phyloP scores from a whole-genome alignment of 805 yeast genomes.

The Maudiozyma bulderi region DNA sequence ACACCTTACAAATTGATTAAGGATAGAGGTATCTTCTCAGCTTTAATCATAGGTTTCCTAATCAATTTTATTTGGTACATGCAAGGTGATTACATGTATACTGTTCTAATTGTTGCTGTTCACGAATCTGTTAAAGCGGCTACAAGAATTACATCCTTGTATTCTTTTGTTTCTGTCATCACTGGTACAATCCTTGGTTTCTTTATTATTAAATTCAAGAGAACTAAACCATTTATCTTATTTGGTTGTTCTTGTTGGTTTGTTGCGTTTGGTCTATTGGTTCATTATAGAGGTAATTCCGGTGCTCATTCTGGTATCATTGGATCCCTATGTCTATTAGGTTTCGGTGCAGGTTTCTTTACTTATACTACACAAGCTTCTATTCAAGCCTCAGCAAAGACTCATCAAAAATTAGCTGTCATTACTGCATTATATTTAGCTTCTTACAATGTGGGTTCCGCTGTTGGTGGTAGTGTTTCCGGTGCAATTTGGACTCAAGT shows the following conservation, averaged over 20 bases:
- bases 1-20: slow-evolving; percentile 44
- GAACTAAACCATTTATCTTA: slow-evolving; percentile 49
- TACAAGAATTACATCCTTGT: slow-evolving; percentile 51
- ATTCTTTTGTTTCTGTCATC: slow-evolving; percentile 57
- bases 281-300: slow-evolving; percentile 49
- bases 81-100: slow-evolving; percentile 58
- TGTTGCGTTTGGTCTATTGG: slow-evolving; percentile 49
- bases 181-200: slow-evolving; percentile 49
- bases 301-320: slow-evolving; percentile 47
- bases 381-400: slow-evolving; percentile 44
- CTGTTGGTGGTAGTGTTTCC: slow-evolving; percentile 52
- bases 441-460: slow-evolving; percentile 51
- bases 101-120: slow-evolving; percentile 52
- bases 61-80: slow-evolving; percentile 51
- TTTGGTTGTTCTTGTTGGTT: slow-evolving; percentile 53
- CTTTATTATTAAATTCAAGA: slow-evolving; percentile 39
- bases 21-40: slow-evolving; percentile 61
- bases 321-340: slow-evolving; percentile 54
- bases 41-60: slow-evolving; percentile 45
- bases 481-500: slow-evolving; percentile 66
- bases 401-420: slow-evolving; percentile 58
- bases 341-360: slow-evolving; percentile 68
- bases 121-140: slow-evolving; percentile 49
- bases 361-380: slow-evolving; percentile 57
- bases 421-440: slow-evolving; percentile 49